Evolutionary conservation across 2,329 filamentous ascomycete genomes (phyloP).

Genomic region (Aspergillus sojae): DNA sequence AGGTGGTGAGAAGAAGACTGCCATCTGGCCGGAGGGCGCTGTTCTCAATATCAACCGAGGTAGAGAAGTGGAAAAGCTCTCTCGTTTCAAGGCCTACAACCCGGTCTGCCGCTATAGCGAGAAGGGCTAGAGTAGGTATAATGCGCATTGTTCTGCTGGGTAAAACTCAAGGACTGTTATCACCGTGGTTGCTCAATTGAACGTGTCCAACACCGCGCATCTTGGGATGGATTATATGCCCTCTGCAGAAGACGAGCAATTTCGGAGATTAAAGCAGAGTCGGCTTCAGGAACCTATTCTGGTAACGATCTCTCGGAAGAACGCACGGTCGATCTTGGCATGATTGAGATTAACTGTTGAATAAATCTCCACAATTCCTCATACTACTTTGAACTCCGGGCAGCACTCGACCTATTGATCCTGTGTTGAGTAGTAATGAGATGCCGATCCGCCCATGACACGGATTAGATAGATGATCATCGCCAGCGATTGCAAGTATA

Average conservation of each 20-base stretch:
- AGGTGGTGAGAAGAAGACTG: conserved; percentile 23
- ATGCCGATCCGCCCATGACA: no score
- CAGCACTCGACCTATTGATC: no score
- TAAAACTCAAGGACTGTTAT: background rate
- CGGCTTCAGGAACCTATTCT: background rate
- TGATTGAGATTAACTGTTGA: background rate
- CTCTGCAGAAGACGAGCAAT: background rate
- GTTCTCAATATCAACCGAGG: conserved; percentile 18
- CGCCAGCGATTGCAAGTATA: no score
- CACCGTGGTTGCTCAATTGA: background rate
- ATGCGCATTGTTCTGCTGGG: background rate
- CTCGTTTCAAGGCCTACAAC: conserved; percentile 1
- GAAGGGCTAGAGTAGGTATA: background rate
- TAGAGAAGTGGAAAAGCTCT: conserved; percentile 20
- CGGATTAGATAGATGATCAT: no score
- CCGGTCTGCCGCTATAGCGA: background rate
- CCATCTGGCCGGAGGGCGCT: conserved; percentile 18
- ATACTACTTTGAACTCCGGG: no score
- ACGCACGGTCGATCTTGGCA: background rate
- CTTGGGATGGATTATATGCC: no score
- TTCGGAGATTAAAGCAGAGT: background rate
- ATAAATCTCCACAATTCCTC: no score
- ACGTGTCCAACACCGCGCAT: background rate
- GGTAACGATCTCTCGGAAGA: background rate
- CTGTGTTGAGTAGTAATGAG: no score